phyloP scores from a whole-genome alignment of 1,284 basidiomycete species.

The Leccinum pseudoinsigne region DNA sequence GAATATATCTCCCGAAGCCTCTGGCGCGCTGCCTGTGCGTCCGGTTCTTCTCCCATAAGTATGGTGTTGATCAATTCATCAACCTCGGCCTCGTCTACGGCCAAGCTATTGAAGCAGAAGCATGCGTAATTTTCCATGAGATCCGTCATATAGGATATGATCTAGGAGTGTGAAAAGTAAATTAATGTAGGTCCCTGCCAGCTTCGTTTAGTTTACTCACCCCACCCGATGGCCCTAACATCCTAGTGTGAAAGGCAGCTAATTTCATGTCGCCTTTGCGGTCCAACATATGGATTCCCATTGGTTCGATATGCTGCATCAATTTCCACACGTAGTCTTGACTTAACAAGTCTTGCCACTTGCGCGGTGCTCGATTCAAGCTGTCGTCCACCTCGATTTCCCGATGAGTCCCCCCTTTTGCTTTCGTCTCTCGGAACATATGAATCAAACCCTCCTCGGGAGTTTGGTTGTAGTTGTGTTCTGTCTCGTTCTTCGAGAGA shows the following conservation, averaged over 20 bases:
- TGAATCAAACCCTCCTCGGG: not conserved
- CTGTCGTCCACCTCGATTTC: not conserved
- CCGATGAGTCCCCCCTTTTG: not conserved
- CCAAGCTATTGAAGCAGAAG: not conserved
- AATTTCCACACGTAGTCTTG: not conserved
- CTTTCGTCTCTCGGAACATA: not conserved
- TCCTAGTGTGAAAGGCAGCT: not conserved
- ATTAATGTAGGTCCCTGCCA: not conserved
- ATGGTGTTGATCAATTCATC: not conserved
- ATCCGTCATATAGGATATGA: not conserved
- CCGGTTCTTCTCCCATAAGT: not conserved
- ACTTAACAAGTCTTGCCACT: not conserved
- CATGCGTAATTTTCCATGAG: not conserved
- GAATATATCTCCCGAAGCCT: not conserved
- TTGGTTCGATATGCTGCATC: not conserved
- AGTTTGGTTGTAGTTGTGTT: not conserved
- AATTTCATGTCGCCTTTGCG: not conserved
- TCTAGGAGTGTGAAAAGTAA: not conserved
- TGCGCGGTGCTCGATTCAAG: not conserved
- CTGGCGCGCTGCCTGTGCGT: not conserved
- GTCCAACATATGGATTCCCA: not conserved
- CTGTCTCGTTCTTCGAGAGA: not conserved
- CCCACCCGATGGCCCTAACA: not conserved
- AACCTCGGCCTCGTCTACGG: not conserved
- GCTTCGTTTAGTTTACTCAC: not conserved